Percentiles rank a stretch among this genome's conserved stretches.
phyloP scores from a whole-genome alignment of 106 monocot genomes.

The Triglochin maritima region DNA sequence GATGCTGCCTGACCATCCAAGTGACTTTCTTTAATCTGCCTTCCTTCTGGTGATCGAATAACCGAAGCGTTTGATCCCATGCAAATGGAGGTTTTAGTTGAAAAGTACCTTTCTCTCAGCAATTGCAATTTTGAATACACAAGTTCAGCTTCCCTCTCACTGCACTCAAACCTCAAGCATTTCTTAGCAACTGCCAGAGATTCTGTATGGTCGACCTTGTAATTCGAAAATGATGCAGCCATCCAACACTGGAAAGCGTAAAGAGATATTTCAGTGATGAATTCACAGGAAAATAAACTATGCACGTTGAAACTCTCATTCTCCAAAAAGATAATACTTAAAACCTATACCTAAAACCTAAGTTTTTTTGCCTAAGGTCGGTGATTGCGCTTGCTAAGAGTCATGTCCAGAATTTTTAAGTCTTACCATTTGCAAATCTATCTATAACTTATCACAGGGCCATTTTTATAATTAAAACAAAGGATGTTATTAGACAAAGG shows the following conservation, averaged over 20 bases:
- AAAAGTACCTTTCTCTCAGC: slow-evolving; percentile 42
- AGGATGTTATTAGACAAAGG: too few relatives aligned
- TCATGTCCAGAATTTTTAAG: too few relatives aligned
- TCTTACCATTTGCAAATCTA: not conserved
- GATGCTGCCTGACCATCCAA: slow-evolving; percentile 3
- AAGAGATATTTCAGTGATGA: not conserved
- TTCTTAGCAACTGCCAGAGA: slow-evolving; percentile 52
- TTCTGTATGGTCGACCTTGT: slow-evolving; percentile 46
- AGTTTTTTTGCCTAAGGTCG: not conserved
- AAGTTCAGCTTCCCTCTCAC: slow-evolving; percentile 29
- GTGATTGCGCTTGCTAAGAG: too few relatives aligned
- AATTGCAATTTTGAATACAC: slow-evolving; percentile 59
- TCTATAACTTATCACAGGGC: not conserved
- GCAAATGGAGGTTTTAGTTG: not conserved
- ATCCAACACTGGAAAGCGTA: slow-evolving; percentile 69
- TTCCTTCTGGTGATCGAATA: slow-evolving; percentile 2
- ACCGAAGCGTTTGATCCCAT: not conserved
- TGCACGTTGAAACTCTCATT: not conserved
- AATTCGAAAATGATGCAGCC: slow-evolving; percentile 62
- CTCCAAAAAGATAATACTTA: not conserved
- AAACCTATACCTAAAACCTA: not conserved
- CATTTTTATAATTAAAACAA: too few relatives aligned
- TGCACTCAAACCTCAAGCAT: slow-evolving; percentile 50
- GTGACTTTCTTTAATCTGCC: slow-evolving; percentile 8
- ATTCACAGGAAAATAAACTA: not conserved